These are phyloP conservation scores for Garcia nutans DNA, from an alignment of 345 rosid genomes.

Conservation along the genomic window DNA sequence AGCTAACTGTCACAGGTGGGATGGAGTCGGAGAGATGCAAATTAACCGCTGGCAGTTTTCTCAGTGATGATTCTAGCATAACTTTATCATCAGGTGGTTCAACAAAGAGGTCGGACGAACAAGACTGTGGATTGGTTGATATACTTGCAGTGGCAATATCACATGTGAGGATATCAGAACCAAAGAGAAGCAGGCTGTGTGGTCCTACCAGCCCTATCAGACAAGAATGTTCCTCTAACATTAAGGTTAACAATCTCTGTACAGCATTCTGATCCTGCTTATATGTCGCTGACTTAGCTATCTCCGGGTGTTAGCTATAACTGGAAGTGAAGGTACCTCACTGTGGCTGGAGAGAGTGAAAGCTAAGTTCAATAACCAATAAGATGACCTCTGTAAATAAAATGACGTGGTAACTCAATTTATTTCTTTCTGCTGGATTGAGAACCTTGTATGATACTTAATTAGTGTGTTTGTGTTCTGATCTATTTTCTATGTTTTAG, in stretches of 20 bases:
- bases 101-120: slow-evolving; percentile 12
- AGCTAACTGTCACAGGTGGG: neutral
- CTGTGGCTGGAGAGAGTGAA: neutral
- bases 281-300: neutral
- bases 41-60: slow-evolving; percentile 5
- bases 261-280: slow-evolving; percentile 16
- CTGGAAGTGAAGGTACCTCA: neutral
- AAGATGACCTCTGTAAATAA: neutral
- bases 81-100: slow-evolving; percentile 11
- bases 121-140: slow-evolving; percentile 17
- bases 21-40: slow-evolving; percentile 9
- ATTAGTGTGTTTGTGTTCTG: neutral
- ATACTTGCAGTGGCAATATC: slow-evolving; percentile 17
- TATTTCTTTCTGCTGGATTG: neutral
- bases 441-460: neutral
- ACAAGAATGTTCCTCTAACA: slow-evolving; percentile 21
- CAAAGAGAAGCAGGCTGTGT: slow-evolving; percentile 18
- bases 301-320: neutral
- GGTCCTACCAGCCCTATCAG: slow-evolving; percentile 7
- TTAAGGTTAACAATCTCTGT: slow-evolving; percentile 21
- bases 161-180: slow-evolving; percentile 22
- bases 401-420: neutral
- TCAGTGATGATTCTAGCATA: slow-evolving; percentile 8
- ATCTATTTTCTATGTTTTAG: neutral
- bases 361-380: neutral